Conservation (phyloP, 441 rosid genomes). For the Pelargonium fulgidum region DNA sequence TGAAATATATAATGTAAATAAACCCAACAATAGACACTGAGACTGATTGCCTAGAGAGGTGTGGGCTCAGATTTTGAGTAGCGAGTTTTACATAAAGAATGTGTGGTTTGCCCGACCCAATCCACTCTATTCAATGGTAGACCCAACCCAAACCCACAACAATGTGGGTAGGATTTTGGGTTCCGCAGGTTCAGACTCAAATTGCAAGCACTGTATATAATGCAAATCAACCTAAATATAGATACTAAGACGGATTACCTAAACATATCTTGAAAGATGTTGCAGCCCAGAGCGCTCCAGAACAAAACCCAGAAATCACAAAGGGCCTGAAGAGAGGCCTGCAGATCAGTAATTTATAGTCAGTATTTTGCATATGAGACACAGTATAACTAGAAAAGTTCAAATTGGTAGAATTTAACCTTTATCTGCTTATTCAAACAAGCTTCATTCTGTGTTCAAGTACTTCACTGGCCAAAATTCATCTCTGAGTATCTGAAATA, state of each 20-base stretch:
- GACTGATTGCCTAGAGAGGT: too few species aligned
- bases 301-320: conserved; percentile 47
- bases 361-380: too few species aligned
- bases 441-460: conserved; percentile 29
- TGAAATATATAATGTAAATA: too few species aligned
- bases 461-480: conserved; percentile 66
- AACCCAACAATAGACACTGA: too few species aligned
- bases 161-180: neutral
- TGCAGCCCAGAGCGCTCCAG: conserved; percentile 53
- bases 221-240: neutral
- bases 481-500: conserved; percentile 72
- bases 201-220: neutral
- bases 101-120: too few species aligned
- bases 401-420: conserved; percentile 18
- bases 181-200: neutral
- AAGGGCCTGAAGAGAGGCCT: conserved; percentile 50
- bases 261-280: conserved; percentile 34
- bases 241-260: conserved; percentile 3
- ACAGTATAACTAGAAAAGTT: too few species aligned
- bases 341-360: too few species aligned
- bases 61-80: too few species aligned
- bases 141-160: too few species aligned
- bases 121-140: too few species aligned
- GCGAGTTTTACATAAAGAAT: too few species aligned
- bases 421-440: conserved; percentile 36